Base-by-base conservation (phyloP, 306 rosid genomes). In the Medicago arabica region DNA sequence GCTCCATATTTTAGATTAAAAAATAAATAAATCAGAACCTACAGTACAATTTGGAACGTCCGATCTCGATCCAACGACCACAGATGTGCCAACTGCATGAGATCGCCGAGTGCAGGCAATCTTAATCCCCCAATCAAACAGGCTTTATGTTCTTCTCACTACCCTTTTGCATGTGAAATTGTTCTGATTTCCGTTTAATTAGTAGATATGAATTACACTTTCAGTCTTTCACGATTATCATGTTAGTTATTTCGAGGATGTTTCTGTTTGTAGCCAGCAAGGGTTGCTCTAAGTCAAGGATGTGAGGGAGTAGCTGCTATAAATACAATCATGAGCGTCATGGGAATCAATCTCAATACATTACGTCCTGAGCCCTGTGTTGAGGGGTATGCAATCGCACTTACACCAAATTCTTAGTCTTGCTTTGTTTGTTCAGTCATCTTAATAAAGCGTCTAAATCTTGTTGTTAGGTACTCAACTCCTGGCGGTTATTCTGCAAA, bases 331-430 rank as follows among this genome's bases (percentile, higher is more conserved):
- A 95, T 95, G 97, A 95, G 99, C 23, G 97, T 92, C 69, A 95
- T 95, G 99, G 99, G 97, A 85, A 95, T 95, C 85, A 90, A 95
- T 87, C 96, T 95, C 14, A 47, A 71, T 11, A 92, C 91, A 5
- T 85, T 95, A 81, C 96, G 93, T 21, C 99, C 99, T 0, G 99
- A 95, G 87, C 99, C 99, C 75, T 92, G 96, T 64, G 99, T 95
- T 15, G 99, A 95, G 86, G 99, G 97, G 99, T 92, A 71, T 70
- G 90, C 67, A 70, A 79, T 79, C 80, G 82, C 47, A 64, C 81
- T 55, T 50, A 34, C 18, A 17, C 31, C 57, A 64, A 69, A 38
- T 58, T 71, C 71, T n/a, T 71, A 12, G 50, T 51, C 85, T 79
- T 43, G 36, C 62, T 21, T 73, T 83, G 40, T 14, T 67, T 43